Evolutionary conservation across 192 early-diverging fungal species (phyloP), one percentile per base, ranked within the genome.

Genomic region (Geosiphon pyriformis): DNA sequence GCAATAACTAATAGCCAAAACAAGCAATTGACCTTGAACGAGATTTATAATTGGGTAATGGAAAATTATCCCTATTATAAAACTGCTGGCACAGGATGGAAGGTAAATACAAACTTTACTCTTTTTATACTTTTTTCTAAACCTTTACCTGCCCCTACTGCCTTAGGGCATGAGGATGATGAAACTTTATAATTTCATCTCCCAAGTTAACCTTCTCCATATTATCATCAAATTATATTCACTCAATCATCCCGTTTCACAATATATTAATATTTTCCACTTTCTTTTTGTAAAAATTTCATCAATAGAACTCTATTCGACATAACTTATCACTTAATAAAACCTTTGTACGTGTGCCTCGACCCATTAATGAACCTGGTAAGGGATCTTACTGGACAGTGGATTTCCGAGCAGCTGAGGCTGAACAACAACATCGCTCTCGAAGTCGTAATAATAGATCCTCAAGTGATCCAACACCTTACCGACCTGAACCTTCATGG

Each of bases 321-420:
- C 92, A 94, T 72, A 92, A 92, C 72, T 70, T 94, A 35, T 88
- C 87, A 4, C 80, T 92, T 34, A 92, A 92, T 72, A 89, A 88
- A 61, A 78, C 75, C n/a, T 94, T 94, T 78, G 81, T 90, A 25
- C 82, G 86, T 53, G 84, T 92, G 4, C 80, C 88, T 22, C 80
- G 91, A 15, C 85, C 88, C 7, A 83, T 88, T 60, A 90, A 89
- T 68, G 90, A 92, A 63, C 90, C 90, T 18, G 90, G 90, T n/a
- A 92, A 92, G 75, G 90, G 90, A 20, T 85, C 88, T 30, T 92
- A 89, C 56, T 92, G 90, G 90, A 88, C 85, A 0, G 84, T 92
- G 17, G 88, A 92, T 29, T 65, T 54, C 32, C 29, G 63, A 17
- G 63, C 63, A 18, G 63, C 63, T 8, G 63, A 65, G 4, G 63